phyloP scores from a whole-genome alignment of 2,329 filamentous ascomycete species.

The Fusarium sp. region DNA sequence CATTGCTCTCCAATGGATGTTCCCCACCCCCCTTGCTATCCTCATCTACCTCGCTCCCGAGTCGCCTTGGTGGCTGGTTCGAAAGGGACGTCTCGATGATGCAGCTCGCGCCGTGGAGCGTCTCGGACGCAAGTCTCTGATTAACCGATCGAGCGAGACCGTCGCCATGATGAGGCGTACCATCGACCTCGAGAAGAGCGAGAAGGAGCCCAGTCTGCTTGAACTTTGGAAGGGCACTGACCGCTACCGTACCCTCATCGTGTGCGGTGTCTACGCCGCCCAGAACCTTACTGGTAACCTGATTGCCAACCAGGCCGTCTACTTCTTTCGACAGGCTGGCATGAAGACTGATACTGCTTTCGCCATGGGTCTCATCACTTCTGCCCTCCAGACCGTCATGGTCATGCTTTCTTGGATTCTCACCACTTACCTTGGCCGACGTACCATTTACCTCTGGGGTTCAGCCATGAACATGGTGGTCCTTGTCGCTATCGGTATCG shows the following conservation, averaged over 20 bases:
- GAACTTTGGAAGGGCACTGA: slow-evolving; percentile 67
- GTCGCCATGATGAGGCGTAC: slow-evolving; percentile 68
- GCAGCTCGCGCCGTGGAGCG: slow-evolving; percentile 59
- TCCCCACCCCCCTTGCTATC: slow-evolving; percentile 64
- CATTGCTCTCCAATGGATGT: slow-evolving; percentile 68
- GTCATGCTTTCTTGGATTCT: slow-evolving; percentile 76
- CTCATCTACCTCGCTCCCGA: slow-evolving; percentile 62
- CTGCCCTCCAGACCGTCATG: slow-evolving; percentile 69
- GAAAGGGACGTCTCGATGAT: slow-evolving; percentile 55
- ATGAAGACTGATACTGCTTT: slow-evolving; percentile 66
- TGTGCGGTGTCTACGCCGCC: slow-evolving; percentile 66
- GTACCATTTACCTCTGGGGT: slow-evolving; percentile 73
- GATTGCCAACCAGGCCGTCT: slow-evolving; percentile 70
- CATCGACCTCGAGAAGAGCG: slow-evolving; percentile 61
- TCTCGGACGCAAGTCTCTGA: slow-evolving; percentile 50
- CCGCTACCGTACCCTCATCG: slow-evolving; percentile 63
- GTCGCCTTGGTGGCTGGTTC: slow-evolving; percentile 65
- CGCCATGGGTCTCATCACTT: slow-evolving; percentile 71
- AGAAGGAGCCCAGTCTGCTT: slow-evolving; percentile 56
- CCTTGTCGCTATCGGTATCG: slow-evolving; percentile 68
- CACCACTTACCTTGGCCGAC: slow-evolving; percentile 71
- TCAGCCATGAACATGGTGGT: slow-evolving; percentile 63
- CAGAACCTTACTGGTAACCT: slow-evolving; percentile 70
- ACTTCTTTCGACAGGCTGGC: slow-evolving; percentile 71
- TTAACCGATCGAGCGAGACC: slow-evolving; percentile 46